Evolutionary conservation across 2,329 filamentous ascomycete species (phyloP).

Genomic region (Rhynchosporium agropyri): DNA sequence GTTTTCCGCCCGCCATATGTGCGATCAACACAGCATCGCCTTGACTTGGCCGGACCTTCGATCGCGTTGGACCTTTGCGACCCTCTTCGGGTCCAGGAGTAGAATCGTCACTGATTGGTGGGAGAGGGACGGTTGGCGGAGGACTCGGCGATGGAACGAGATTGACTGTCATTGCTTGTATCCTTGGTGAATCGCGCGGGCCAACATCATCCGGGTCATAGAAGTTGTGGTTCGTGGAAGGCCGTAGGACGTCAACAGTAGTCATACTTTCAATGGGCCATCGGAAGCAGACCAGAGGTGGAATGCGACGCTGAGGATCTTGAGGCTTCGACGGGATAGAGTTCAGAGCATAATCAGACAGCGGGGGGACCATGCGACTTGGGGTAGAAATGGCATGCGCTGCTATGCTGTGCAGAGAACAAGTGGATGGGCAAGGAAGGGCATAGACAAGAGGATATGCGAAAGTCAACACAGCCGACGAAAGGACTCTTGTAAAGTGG

Average conservation of each 20-base stretch:
- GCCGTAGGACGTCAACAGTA: conserved; percentile 28
- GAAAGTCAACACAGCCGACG: too few species aligned
- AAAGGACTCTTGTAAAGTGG: too few species aligned
- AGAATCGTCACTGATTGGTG: conserved; percentile 49
- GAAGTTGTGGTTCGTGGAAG: conserved; percentile 36
- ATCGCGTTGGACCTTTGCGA: conserved; percentile 32
- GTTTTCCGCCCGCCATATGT: conserved; percentile 64
- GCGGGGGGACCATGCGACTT: conserved; percentile 20
- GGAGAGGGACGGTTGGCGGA: conserved; percentile 49
- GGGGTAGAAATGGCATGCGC: not conserved
- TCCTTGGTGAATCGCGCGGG: conserved; percentile 47
- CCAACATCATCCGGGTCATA: conserved; percentile 55
- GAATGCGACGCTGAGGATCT: conserved; percentile 20
- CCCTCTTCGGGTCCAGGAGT: conserved; percentile 35
- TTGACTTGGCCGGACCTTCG: conserved; percentile 48
- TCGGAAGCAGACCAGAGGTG: conserved; percentile 28
- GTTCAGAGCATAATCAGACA: conserved; percentile 24
- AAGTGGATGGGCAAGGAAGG: too few species aligned
- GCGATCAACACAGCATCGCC: conserved; percentile 70
- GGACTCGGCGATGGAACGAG: conserved; percentile 56
- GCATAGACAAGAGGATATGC: too few species aligned
- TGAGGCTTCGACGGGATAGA: conserved; percentile 10
- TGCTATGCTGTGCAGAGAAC: too few species aligned
- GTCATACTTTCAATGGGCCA: conserved; percentile 37
- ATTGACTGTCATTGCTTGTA: conserved; percentile 48